These are phyloP conservation scores for Verbena officinalis DNA, from an alignment of 257 asterid genomes.

Conservation along the genomic window DNA sequence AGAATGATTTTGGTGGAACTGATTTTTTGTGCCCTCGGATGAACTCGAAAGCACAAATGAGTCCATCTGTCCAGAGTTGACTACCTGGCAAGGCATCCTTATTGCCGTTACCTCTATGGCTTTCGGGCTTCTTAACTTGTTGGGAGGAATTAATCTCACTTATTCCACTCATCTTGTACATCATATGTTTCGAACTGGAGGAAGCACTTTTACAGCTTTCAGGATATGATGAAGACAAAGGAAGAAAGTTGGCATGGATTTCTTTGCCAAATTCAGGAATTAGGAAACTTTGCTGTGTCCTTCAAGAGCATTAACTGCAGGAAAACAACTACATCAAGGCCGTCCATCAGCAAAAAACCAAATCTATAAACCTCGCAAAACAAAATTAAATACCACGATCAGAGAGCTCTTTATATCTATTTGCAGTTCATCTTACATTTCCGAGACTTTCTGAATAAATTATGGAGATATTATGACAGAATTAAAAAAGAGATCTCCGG, in stretches of 20 bases:
- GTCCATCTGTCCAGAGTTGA: constrained; percentile 88
- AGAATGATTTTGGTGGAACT: constrained; percentile 39
- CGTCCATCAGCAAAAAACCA: background rate
- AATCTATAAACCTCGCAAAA: background rate
- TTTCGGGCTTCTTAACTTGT: constrained; percentile 50
- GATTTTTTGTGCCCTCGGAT: constrained; percentile 55
- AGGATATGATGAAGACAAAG: constrained; percentile 17
- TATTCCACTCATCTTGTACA: constrained; percentile 39
- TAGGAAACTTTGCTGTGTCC: background rate
- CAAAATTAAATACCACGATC: background rate
- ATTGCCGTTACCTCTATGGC: constrained; percentile 45
- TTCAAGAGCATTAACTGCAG: constrained; percentile 16
- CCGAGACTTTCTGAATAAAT: background rate
- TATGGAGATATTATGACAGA: background rate
- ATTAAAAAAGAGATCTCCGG: background rate
- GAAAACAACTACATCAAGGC: background rate
- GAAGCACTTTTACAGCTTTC: constrained; percentile 6
- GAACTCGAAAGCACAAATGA: constrained; percentile 89
- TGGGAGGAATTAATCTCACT: constrained; percentile 46
- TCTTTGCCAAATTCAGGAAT: constrained; percentile 8
- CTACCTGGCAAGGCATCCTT: constrained; percentile 61
- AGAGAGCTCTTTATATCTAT: background rate
- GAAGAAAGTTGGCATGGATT: background rate
- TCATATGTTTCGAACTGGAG: constrained; percentile 26
- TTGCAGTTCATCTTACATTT: background rate